A percentile compares a stretch with the other conserved stretches of the same genome.
Conservation (phyloP, 208 protist species). For the Porcisia hertigi region DNA sequence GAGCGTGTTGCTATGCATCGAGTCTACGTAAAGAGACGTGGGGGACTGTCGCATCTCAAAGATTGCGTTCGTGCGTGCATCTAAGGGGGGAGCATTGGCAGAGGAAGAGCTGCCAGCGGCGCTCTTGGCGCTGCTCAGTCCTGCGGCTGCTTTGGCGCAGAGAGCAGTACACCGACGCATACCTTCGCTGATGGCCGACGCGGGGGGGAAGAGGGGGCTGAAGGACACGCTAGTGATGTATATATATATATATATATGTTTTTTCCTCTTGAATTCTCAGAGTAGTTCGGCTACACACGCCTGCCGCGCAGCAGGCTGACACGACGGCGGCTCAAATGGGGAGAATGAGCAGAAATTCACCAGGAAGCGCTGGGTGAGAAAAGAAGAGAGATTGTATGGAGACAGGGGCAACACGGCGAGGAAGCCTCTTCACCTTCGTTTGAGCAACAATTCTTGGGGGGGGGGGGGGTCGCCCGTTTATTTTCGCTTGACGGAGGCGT, state of each 20-base stretch:
- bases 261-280: no score
- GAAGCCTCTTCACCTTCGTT: background rate
- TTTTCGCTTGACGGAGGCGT: background rate
- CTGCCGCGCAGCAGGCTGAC: background rate
- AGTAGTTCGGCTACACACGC: background rate
- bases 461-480: background rate
- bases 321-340: background rate
- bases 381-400: background rate
- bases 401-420: background rate
- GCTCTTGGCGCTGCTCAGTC: constrained; percentile 1
- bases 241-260: no score
- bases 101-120: constrained; percentile 6
- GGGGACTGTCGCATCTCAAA: constrained; percentile 79
- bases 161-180: constrained; percentile 28
- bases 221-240: background rate
- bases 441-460: background rate
- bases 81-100: constrained; percentile 6
- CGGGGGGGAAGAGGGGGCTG: background rate
- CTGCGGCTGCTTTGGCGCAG: constrained; percentile 17
- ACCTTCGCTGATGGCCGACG: background rate
- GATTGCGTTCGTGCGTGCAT: constrained; percentile 42
- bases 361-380: background rate
- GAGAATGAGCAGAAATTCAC: background rate
- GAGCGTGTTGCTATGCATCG: constrained; percentile 90
- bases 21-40: constrained; percentile 72